Percentiles rank a stretch among this genome's conserved stretches.
Evolutionary conservation across 2,329 filamentous ascomycete genomes (phyloP).

Genomic region (Colletotrichum acutatum): DNA sequence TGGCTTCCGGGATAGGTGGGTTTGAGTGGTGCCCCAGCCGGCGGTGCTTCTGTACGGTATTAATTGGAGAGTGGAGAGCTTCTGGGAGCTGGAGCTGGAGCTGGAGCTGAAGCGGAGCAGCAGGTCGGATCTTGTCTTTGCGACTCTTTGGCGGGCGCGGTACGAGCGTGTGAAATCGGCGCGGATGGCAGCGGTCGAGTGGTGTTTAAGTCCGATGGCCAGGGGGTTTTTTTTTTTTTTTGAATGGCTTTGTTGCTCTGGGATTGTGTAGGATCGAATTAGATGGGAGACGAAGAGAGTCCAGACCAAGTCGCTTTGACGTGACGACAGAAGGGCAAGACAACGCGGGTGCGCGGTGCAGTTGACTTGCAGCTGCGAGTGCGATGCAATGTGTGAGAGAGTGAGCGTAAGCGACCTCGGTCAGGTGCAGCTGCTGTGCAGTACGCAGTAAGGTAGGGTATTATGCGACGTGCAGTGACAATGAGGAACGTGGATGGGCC

Average conservation of each 20-base stretch:
- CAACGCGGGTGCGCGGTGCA: background rate
- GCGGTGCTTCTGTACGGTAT: slow-evolving; percentile 1
- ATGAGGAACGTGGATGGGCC: background rate
- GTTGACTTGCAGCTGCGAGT: background rate
- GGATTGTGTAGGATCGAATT: background rate
- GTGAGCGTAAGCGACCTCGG: background rate
- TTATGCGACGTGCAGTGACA: background rate
- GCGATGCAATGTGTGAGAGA: background rate
- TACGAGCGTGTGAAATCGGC: background rate
- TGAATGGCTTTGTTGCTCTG: slow-evolving; percentile 11
- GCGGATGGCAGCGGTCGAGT: background rate
- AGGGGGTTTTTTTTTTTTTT: slow-evolving; percentile 12
- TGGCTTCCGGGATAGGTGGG: slow-evolving; percentile 10
- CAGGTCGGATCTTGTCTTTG: background rate
- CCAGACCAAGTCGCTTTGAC: background rate
- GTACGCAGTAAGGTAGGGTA: too few species aligned
- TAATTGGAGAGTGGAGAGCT: background rate
- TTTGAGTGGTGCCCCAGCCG: background rate
- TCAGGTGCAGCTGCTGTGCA: background rate
- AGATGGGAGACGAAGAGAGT: background rate
- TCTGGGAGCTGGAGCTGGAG: too few species aligned
- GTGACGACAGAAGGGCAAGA: background rate
- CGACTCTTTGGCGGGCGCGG: background rate
- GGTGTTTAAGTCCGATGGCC: slow-evolving; percentile 23
- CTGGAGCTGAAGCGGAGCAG: background rate